Evolutionary conservation across 2,329 filamentous ascomycete genomes (phyloP).

Genomic region (Neonectria coccinea): DNA sequence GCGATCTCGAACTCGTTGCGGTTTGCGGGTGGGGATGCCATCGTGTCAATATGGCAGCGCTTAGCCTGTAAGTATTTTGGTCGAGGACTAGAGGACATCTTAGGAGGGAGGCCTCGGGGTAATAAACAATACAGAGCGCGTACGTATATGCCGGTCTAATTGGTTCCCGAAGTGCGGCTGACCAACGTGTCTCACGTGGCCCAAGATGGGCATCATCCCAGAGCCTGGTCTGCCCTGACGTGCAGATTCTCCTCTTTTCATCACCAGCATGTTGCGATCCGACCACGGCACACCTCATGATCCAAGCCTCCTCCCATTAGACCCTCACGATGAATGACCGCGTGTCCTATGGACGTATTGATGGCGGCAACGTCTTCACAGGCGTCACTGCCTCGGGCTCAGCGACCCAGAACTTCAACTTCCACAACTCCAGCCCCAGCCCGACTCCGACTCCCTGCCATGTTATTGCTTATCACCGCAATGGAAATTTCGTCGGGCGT

Average conservation of each 20-base stretch:
- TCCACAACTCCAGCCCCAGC: neutral
- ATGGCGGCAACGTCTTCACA: neutral
- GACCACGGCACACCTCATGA: neutral
- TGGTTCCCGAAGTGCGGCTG: neutral
- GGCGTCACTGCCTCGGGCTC: neutral
- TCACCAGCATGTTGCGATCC: neutral
- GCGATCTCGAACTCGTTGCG: neutral
- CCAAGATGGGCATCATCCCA: neutral
- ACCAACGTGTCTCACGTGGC: neutral
- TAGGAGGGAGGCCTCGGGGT: too few relatives aligned
- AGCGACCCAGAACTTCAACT: neutral
- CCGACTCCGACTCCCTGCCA: neutral
- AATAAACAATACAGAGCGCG: neutral
- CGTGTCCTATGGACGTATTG: neutral
- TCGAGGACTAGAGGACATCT: neutral
- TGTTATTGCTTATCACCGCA: slow-evolving; percentile 31
- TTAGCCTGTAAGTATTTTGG: neutral
- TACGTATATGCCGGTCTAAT: neutral
- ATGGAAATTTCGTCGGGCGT: slow-evolving; percentile 28
- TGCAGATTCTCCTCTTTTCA: neutral
- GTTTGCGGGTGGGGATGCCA: neutral
- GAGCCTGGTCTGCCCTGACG: neutral
- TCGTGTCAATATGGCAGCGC: neutral
- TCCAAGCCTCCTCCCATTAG: too few relatives aligned
- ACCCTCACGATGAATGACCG: neutral